phyloP scores from a whole-genome alignment of 2,329 filamentous ascomycete species.

The Metarhizium sp. region DNA sequence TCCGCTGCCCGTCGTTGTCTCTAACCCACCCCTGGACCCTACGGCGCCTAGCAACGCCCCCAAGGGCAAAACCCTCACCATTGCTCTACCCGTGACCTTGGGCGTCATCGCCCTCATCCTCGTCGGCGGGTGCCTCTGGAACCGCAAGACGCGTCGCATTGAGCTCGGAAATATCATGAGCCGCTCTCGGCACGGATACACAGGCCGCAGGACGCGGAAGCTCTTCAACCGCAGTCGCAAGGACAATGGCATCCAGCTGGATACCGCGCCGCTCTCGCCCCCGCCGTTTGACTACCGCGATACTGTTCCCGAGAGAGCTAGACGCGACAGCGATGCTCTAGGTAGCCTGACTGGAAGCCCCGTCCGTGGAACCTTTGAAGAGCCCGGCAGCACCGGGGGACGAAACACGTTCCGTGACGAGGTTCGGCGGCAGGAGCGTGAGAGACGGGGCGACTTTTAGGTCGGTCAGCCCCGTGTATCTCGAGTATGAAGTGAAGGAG shows the following conservation, averaged over 20 bases:
- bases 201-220: conserved; percentile 27
- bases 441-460: conserved; percentile 1
- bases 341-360: conserved; percentile 40
- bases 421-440: conserved; percentile 33
- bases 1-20: conserved; percentile 29
- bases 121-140: conserved; percentile 48
- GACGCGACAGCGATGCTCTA: conserved; percentile 36
- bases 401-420: conserved; percentile 41
- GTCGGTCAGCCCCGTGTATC: not conserved
- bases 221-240: conserved; percentile 22
- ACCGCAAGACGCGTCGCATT: conserved; percentile 40
- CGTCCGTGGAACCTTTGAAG: conserved; percentile 30
- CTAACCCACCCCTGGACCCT: conserved; percentile 24
- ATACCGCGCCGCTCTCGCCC: conserved; percentile 18
- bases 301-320: conserved; percentile 8
- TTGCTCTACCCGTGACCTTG: conserved; percentile 43
- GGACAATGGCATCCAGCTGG: conserved; percentile 35
- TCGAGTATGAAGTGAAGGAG: not conserved
- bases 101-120: conserved; percentile 37
- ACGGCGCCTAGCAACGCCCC: conserved; percentile 22
- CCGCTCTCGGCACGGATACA: conserved; percentile 34
- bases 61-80: conserved; percentile 34
- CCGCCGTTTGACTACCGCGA: conserved; percentile 17
- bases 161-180: conserved; percentile 43
- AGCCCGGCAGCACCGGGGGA: conserved; percentile 22